phyloP scores from a whole-genome alignment of 2,329 filamentous ascomycete species.

The Ophiostoma himal-ulmi region DNA sequence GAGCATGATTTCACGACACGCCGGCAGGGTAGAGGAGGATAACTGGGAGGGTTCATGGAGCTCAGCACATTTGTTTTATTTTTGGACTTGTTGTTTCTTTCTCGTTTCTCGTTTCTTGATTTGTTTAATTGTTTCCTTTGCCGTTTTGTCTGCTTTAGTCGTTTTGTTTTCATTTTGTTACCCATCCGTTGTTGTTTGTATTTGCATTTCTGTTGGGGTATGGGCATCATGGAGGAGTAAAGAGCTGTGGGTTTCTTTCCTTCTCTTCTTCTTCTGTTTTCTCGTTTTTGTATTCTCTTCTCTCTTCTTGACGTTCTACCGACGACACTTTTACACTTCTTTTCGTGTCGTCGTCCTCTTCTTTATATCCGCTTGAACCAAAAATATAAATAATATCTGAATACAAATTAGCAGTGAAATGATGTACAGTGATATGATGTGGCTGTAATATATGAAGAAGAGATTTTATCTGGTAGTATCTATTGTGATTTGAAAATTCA shows the following conservation, averaged over 20 bases:
- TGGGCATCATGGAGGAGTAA: not conserved
- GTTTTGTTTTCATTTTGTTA: not conserved
- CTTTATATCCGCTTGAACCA: not conserved
- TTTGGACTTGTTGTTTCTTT: conserved; percentile 8
- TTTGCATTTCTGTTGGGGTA: not conserved
- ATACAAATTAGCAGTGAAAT: not conserved
- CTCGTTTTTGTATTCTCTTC: not conserved
- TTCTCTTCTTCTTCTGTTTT: conserved; percentile 1
- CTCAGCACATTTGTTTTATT: not conserved
- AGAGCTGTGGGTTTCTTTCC: not conserved
- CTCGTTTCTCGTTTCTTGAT: not conserved
- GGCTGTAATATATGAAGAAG: not conserved
- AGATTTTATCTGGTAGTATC: not conserved
- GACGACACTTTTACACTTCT: not conserved
- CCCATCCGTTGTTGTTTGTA: not conserved
- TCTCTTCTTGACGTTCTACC: not conserved
- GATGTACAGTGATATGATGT: not conserved
- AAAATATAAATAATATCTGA: not conserved
- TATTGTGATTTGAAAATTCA: not conserved
- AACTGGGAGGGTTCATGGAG: not conserved
- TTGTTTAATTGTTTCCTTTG: not conserved
- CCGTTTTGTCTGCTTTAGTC: not conserved
- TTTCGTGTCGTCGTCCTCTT: not conserved
- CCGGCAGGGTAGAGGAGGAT: not conserved
- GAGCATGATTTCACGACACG: conserved; percentile 6